Evolutionary conservation across 2,329 filamentous ascomycete genomes (phyloP), one percentile per base, ranked within the genome.

Genomic region (Huntiella bhutanensis): DNA sequence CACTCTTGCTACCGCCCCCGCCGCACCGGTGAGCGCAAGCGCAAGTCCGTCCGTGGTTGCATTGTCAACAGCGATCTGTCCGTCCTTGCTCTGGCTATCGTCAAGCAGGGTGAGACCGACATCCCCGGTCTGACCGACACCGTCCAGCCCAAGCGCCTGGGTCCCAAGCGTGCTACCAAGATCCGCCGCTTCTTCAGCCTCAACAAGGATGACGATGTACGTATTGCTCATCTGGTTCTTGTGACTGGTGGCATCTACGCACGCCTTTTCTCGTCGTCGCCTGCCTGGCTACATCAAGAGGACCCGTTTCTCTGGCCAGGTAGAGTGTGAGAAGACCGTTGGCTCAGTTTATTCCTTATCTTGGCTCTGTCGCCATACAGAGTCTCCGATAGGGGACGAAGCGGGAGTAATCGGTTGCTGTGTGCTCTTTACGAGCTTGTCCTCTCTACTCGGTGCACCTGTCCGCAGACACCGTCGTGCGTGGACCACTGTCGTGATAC

Each of bases 201-300:
- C 78, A 88, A 81, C 83, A 96, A 96, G 87, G 87, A 96, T 81
- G 91, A 98, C 77, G 91, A 98, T 83, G 88, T 96, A 82, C 78
- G 83, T 86, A 66, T 62, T 52, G 48, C 48, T 50, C 49, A 54
- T 49, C 53, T 52, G 37, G 60, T 60, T 66, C 62, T 64, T 64
- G 66, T 62, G 60, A 53, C 41, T 50, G 41, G 34, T 47, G 43
- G 45, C 45, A 46, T 44, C 37, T 46, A 41, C 34, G 48, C 45
- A 57, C 52, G 62, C 60, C 63, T 64, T 43, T 50, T 62, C 64
- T 68, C 68, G 68, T 80, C 75, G 75, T 82, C 74, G 72, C 81
- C 80, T 84, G 70, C 73, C 73, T 73, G 60, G 62, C 58, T 65
- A 68, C 64, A 64, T 61, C 54, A 56, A 60, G 55, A 63, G 56